Conservation (phyloP, 2,329 filamentous ascomycete genomes). For the Myotisia sp. region DNA sequence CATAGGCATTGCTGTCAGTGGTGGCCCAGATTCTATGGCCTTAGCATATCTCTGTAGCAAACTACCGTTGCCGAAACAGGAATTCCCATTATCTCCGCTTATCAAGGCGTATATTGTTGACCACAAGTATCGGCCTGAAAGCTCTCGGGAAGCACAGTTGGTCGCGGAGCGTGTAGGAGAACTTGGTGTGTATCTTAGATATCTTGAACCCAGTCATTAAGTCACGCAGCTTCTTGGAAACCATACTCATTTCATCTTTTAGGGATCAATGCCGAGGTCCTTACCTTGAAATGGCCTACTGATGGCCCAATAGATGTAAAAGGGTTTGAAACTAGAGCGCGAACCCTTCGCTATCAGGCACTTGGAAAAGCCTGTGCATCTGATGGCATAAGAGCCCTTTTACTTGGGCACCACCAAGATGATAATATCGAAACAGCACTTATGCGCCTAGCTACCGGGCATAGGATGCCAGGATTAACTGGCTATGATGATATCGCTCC, state of each 20-base stretch:
- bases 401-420: constrained; percentile 77
- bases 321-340: constrained; percentile 65
- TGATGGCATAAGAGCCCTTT: constrained; percentile 42
- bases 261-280: constrained; percentile 24
- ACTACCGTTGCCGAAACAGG: constrained; percentile 18
- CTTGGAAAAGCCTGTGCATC: constrained; percentile 49
- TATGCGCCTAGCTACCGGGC: constrained; percentile 57
- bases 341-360: constrained; percentile 56
- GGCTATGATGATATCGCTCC: constrained; percentile 52
- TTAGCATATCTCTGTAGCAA: constrained; percentile 58
- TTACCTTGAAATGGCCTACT: constrained; percentile 40
- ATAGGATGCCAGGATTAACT: constrained; percentile 53
- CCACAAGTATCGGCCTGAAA: constrained; percentile 43
- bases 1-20: constrained; percentile 66
- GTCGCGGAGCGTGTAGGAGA: constrained; percentile 34
- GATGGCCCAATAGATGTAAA: constrained; percentile 31
- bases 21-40: constrained; percentile 96
- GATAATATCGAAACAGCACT: constrained; percentile 85
- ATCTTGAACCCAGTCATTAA: neutral
- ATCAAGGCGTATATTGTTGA: constrained; percentile 48
- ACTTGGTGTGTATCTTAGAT: constrained; percentile 26
- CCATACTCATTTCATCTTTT: constrained; percentile 3
- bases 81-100: no score
- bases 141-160: constrained; percentile 39
- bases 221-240: neutral